These are phyloP conservation scores for Leptodontidium sp. DNA, from an alignment of 2,329 filamentous ascomycete species.

Conservation along the genomic window DNA sequence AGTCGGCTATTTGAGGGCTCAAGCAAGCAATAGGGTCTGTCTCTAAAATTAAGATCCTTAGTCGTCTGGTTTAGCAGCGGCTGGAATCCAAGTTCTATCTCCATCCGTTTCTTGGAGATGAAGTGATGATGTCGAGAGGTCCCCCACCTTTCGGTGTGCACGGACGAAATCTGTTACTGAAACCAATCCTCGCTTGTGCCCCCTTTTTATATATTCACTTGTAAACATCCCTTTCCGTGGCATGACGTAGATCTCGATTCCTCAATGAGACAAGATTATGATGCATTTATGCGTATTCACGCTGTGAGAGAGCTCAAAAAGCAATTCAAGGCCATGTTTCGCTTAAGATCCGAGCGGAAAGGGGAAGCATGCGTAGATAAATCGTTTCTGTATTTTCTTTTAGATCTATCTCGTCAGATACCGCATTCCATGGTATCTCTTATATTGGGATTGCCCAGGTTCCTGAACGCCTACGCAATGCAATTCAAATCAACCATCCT, in stretches of 20 bases:
- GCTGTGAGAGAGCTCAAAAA: no score
- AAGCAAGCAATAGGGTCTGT: not conserved
- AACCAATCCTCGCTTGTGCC: slow-evolving; percentile 6
- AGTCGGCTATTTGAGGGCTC: not conserved
- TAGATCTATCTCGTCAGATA: not conserved
- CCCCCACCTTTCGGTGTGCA: slow-evolving; percentile 7
- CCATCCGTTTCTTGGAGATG: not conserved
- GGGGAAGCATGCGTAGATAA: no score
- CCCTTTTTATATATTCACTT: not conserved
- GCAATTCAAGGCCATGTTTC: no score
- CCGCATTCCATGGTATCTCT: not conserved
- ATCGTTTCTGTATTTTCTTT: not conserved
- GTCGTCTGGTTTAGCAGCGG: not conserved
- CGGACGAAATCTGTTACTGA: slow-evolving; percentile 5
- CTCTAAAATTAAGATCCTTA: not conserved
- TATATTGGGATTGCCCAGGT: not conserved
- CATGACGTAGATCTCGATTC: not conserved
- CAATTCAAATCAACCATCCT: not conserved
- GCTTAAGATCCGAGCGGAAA: no score
- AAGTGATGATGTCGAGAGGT: slow-evolving; percentile 4
- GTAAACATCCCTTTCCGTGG: slow-evolving; percentile 58
- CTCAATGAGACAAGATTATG: not conserved
- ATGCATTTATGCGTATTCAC: no score
- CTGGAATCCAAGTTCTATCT: not conserved
- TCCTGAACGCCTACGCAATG: slow-evolving; percentile 10